These are phyloP conservation scores for Hydrangea macrophylla DNA, from an alignment of 148 eudicot species.

Conservation along the genomic window DNA sequence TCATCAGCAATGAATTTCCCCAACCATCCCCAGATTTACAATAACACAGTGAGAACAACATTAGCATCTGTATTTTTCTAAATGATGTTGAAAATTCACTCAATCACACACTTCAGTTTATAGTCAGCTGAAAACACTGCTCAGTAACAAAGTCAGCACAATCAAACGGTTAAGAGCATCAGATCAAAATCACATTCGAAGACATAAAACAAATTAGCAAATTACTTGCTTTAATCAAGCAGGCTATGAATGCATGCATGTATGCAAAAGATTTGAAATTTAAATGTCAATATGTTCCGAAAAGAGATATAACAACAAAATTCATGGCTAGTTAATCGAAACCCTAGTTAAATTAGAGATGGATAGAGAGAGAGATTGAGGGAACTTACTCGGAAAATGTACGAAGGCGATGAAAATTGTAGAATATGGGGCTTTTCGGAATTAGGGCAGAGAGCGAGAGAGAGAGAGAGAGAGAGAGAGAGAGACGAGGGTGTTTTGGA, in stretches of 20 bases:
- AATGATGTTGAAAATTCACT: no score
- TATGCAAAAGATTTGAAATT: no score
- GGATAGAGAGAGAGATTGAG: conserved; percentile 2
- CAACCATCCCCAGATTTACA: no score
- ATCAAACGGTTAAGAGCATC: neutral
- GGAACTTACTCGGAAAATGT: conserved; percentile 10
- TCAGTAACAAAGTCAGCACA: neutral
- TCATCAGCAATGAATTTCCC: no score
- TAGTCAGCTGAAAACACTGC: neutral
- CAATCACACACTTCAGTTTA: neutral
- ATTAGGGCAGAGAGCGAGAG: conserved; percentile 17
- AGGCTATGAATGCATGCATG: neutral
- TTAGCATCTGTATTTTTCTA: no score
- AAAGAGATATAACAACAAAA: neutral
- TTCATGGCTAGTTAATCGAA: neutral
- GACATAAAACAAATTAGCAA: neutral
- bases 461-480: neutral
- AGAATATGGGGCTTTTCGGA: conserved; percentile 12
- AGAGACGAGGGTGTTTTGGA: conserved; percentile 5
- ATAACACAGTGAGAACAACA: no score
- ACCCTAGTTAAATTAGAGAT: neutral
- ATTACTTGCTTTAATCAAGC: neutral
- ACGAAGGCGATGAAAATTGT: conserved; percentile 3
- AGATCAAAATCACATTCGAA: neutral
- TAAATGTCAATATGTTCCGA: neutral